These are phyloP conservation scores for Thelonectria olida DNA, from an alignment of 2,329 filamentous ascomycete genomes.

Conservation along the genomic window DNA sequence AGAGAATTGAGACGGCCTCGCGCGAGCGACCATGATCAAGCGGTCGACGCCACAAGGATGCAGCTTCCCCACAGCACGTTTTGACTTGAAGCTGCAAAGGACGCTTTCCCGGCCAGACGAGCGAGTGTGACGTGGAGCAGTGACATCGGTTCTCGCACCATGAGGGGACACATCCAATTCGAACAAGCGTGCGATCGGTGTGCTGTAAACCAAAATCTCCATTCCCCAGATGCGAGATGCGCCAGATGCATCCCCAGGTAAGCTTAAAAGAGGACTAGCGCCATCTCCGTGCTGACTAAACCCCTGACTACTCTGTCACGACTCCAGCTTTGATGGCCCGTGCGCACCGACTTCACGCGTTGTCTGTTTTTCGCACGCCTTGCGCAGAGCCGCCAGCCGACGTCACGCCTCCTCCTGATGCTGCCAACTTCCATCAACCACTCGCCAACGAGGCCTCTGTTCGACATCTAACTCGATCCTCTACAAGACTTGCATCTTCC, in stretches of 20 bases:
- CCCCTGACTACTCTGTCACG: conserved; percentile 13
- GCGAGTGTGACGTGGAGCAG: not conserved
- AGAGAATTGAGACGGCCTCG: not conserved
- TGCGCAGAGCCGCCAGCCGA: conserved; percentile 44
- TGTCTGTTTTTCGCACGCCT: conserved; percentile 50
- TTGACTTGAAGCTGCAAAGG: not conserved
- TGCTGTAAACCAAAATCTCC: conserved; percentile 5
- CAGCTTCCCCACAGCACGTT: not conserved
- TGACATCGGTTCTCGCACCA: not conserved
- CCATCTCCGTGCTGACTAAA: conserved; percentile 24
- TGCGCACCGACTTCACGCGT: conserved; percentile 52
- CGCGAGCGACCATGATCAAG: not conserved
- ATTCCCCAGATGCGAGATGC: conserved; percentile 11
- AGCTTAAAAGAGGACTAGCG: conserved; percentile 9
- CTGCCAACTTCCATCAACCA: conserved; percentile 41
- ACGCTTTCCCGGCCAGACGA: too few relatives aligned
- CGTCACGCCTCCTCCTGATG: conserved; percentile 47
- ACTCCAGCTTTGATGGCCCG: conserved; percentile 35
- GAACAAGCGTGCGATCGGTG: not conserved
- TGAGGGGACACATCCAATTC: not conserved
- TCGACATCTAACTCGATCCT: conserved; percentile 30
- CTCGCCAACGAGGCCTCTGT: conserved; percentile 33
- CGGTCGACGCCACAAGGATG: not conserved
- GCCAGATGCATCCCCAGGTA: conserved; percentile 15
- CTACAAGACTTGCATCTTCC: conserved; percentile 12